Percentiles rank a stretch among this genome's conserved stretches.
phyloP scores from a whole-genome alignment of 2,329 filamentous ascomycete genomes.

The Clonostachys byssicola region DNA sequence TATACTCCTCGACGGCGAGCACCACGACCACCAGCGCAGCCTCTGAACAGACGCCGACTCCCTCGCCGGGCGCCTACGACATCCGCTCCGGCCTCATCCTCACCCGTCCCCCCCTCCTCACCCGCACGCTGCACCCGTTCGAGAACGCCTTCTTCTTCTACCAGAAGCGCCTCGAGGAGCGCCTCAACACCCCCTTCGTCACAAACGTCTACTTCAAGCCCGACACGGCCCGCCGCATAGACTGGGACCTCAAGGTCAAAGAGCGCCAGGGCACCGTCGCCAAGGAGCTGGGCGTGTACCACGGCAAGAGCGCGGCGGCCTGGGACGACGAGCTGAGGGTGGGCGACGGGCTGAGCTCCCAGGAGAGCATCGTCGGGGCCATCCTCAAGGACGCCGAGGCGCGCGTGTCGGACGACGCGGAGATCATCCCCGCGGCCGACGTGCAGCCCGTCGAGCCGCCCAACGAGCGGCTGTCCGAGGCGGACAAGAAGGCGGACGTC shows the following conservation, averaged over 20 bases:
- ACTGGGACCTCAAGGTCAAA: slow-evolving; percentile 84
- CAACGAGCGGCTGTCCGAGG: slow-evolving; percentile 67
- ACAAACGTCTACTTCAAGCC: slow-evolving; percentile 94
- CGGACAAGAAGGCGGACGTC: slow-evolving; percentile 70
- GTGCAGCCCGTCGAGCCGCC: slow-evolving; percentile 68
- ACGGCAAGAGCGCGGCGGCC: slow-evolving; percentile 60
- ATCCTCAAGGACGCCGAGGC: slow-evolving; percentile 73
- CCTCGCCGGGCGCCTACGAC: slow-evolving; percentile 67
- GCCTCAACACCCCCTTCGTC: slow-evolving; percentile 80
- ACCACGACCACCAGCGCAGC: slow-evolving; percentile 29
- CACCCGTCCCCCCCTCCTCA: slow-evolving; percentile 83
- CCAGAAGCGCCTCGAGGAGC: slow-evolving; percentile 94
- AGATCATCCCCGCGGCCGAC: slow-evolving; percentile 52
- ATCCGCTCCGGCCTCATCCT: slow-evolving; percentile 71
- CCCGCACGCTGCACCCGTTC: slow-evolving; percentile 78
- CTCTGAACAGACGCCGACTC: slow-evolving; percentile 71
- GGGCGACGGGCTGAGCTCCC: slow-evolving; percentile 63
- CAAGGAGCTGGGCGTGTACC: slow-evolving; percentile 82
- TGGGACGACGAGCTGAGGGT: slow-evolving; percentile 93
- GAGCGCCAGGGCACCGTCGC: slow-evolving; percentile 71
- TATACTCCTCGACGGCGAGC: slow-evolving; percentile 19
- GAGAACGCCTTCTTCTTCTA: slow-evolving; percentile 95
- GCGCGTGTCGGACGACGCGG: slow-evolving; percentile 54
- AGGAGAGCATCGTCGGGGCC: slow-evolving; percentile 61
- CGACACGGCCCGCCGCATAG: slow-evolving; percentile 76